Evolutionary conservation across 2,329 filamentous ascomycete species (phyloP).

Genomic region (Akanthomyces muscarius): DNA sequence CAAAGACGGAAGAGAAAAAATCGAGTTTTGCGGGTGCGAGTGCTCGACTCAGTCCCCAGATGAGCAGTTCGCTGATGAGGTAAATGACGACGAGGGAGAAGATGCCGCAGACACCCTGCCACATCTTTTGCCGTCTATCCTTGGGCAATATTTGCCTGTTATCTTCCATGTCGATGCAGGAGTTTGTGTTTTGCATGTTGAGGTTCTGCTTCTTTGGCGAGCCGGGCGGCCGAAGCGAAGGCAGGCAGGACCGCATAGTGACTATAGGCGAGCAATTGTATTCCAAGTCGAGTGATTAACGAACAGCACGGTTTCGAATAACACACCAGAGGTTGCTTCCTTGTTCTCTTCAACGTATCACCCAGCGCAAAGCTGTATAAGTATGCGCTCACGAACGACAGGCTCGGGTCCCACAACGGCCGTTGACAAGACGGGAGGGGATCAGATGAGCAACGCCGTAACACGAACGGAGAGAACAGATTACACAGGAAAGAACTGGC

Average conservation of each 20-base stretch:
- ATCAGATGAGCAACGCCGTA: too few species aligned
- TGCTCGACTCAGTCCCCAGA: conserved; percentile 39
- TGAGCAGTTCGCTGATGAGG: conserved; percentile 41
- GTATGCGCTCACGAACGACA: too few species aligned
- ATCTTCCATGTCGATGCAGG: not conserved
- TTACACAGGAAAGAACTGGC: too few species aligned
- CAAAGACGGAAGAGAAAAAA: conserved; percentile 46
- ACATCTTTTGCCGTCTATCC: not conserved
- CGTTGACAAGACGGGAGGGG: too few species aligned
- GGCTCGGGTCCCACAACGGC: too few species aligned
- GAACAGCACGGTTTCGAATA: not conserved
- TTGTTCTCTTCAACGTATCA: too few species aligned
- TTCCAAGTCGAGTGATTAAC: not conserved
- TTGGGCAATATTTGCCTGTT: rapidly evolving
- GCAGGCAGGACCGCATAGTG: conserved; percentile 7
- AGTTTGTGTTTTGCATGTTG: not conserved
- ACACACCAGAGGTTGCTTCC: not conserved
- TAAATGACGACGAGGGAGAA: conserved; percentile 35
- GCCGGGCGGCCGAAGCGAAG: not conserved
- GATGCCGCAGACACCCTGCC: conserved; percentile 22
- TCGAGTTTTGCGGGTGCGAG: conserved; percentile 33
- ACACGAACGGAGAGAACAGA: too few species aligned
- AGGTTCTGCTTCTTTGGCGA: not conserved
- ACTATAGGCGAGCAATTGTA: not conserved
- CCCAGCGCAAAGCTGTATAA: too few species aligned